phyloP scores from a whole-genome alignment of 106 monocot species.

The Amphibolis antarctica region DNA sequence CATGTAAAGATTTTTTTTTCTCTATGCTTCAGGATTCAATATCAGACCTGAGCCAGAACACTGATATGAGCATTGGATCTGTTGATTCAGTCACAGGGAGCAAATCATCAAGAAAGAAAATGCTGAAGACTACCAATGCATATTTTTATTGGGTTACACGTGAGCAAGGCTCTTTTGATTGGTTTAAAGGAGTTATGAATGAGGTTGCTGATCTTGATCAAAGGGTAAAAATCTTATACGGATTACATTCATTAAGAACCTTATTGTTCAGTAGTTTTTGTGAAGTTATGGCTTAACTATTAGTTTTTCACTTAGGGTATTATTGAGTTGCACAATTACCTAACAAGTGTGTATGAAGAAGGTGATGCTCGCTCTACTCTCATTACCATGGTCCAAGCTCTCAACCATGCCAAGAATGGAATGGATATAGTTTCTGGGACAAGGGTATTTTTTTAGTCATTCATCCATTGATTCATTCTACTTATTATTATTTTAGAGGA shows the following conservation, averaged over 20 bases:
- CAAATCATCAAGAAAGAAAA: slow-evolving; percentile 29
- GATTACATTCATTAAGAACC: not conserved
- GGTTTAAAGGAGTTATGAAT: slow-evolving; percentile 96
- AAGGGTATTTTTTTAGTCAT: slow-evolving; percentile 28
- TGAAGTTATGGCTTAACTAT: not conserved
- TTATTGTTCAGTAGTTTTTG: not conserved
- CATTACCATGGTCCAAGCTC: slow-evolving; percentile 88
- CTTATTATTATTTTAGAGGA: not conserved
- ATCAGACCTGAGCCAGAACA: slow-evolving; percentile 26
- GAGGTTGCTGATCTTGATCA: slow-evolving; percentile 89
- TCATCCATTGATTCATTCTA: not conserved
- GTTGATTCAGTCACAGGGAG: slow-evolving; percentile 32
- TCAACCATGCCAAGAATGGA: slow-evolving; percentile 90
- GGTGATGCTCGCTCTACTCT: slow-evolving; percentile 90
- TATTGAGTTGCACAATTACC: slow-evolving; percentile 95
- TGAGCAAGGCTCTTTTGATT: slow-evolving; percentile 90
- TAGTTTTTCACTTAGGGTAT: slow-evolving; percentile 32
- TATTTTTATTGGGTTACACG: slow-evolving; percentile 98
- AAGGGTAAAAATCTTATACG: slow-evolving; percentile 33
- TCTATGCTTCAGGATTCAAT: slow-evolving; percentile 32
- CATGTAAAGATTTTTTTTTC: not conserved
- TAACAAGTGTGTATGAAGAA: slow-evolving; percentile 92
- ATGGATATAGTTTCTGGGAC: slow-evolving; percentile 88
- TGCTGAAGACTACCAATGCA: slow-evolving; percentile 76
- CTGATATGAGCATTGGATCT: slow-evolving; percentile 13